Evolutionary conservation across 2,329 filamentous ascomycete species (phyloP).

Genomic region (Lachnellula occidentalis): DNA sequence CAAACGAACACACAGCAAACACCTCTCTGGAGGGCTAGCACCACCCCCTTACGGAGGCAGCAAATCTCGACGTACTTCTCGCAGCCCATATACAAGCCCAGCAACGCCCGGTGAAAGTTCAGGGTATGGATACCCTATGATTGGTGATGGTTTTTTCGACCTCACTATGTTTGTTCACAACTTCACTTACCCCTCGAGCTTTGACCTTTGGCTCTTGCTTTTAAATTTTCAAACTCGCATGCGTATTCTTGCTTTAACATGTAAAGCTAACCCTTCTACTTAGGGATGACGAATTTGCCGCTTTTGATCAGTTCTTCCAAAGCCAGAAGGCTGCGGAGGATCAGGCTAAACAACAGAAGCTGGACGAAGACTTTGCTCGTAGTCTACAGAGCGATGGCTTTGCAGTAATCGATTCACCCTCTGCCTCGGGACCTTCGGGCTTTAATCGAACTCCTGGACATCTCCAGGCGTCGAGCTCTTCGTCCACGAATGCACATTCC

Average conservation of each 20-base stretch:
- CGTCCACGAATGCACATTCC: not conserved
- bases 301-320: slow-evolving; percentile 14
- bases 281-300: slow-evolving; percentile 26
- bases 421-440: not conserved
- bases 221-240: not conserved
- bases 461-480: not conserved
- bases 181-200: slow-evolving; percentile 6
- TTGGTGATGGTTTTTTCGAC: slow-evolving; percentile 20
- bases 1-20: slow-evolving; percentile 28
- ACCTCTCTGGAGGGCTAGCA: slow-evolving; percentile 16
- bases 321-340: slow-evolving; percentile 34
- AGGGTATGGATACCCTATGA: slow-evolving; percentile 24
- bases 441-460: not conserved
- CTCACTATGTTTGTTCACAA: slow-evolving; percentile 21
- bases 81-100: slow-evolving; percentile 21
- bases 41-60: slow-evolving; percentile 12
- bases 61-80: slow-evolving; percentile 29
- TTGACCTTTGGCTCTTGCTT: not conserved
- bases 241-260: not conserved
- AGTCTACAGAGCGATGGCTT: slow-evolving; percentile 18
- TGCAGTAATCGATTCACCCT: not conserved
- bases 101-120: slow-evolving; percentile 22
- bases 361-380: slow-evolving; percentile 32
- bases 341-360: slow-evolving; percentile 32
- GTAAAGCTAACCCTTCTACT: slow-evolving; percentile 3